Base-by-base conservation (phyloP, 768 basidiomycete genomes). In the Termitomyces bulborhizus region DNA sequence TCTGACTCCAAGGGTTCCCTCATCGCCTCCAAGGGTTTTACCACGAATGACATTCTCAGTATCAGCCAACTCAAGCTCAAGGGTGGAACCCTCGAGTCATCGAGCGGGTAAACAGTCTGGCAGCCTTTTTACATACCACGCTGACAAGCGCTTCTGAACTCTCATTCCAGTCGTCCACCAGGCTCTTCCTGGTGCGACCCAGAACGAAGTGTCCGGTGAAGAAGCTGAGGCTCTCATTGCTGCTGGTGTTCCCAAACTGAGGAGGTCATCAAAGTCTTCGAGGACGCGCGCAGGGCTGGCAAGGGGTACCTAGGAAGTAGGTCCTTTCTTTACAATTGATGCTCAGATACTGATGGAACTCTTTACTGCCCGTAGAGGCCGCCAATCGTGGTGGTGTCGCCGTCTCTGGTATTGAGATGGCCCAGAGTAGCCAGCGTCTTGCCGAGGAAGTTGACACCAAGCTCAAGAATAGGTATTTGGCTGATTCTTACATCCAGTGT, bases 331-430 rank as follows among this genome's bases (percentile, higher is more conserved):
- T 24, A 6, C 15, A 37, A 6, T 46, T 32, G 16, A 9, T 13
- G 45, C 40, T 18, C 9, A 13, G 4, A 48, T 16, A 47, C 46
- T 60, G 44, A 62, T 27, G 11, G 15, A 29, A 11, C 42, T 50
- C 15, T 15, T 51, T 48, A 24, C 55, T 45, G 24, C 55, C 21
- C 1, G 4, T 60, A 74, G 73, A 79, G 71, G 77, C 78, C 4
- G 76, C 77, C 67, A 84, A 86, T 72, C 79, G 78, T 61, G 88
- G 88, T 68, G 88, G 88, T 71, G 88, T 90, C 52, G 85, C 85
- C 41, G 85, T 87, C 24, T 87, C 84, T 8, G 85, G 85, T 60
- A 80, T 89, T 58, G 88, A 88, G 74, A 88, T 88, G 86, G 82
- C 84, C 1, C 86, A 88, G 73, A 88, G 88, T 76, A 85, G 83